Base-by-base conservation (phyloP, 106 monocot genomes). In the Dendrobium officinale region DNA sequence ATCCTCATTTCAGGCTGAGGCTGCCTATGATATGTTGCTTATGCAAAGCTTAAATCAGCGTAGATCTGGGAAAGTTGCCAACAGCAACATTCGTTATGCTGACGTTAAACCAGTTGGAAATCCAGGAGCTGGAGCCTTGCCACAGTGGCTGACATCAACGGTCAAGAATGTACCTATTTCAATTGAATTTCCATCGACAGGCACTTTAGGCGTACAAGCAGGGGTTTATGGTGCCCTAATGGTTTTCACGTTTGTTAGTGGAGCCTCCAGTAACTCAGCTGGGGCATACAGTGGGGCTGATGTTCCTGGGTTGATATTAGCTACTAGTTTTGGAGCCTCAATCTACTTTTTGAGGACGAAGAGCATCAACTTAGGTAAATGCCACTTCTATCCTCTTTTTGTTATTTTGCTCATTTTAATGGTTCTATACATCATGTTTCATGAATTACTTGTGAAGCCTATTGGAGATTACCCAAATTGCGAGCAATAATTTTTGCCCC, bases 1-100 rank as follows among this genome's bases (percentile, higher is more conserved):
- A 76, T 47, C 48, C 26, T 49, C 76, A 48, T 79, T 88, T 88
- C 88, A 98, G 98, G 84, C 93, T 64, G 98, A 99, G 82, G 85
- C 95, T 80, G 98, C 98, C 83, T 99, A 99, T 85, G 98, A 99
- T 77, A 99, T 91, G 86, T 78, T 99, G 85, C 95, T 99, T 64
- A 95, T 99, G 98, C 86, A 95, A 79, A 95, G 98, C 33, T 85
- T 99, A 70, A 87, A 81, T 66, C 92, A 87, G 78, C 84, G 98
- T 10, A 88, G 91, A 54, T 89, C 98, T 44, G 98, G 98, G 10
- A 99, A 99, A 86, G 98, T 95, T 85, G 88, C 85, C 47, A 87
- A 79, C 54, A 91, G 81, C 45, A 84, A 81, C 68, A 89, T 99
- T 77, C 92, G 92, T 10, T 99, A 90, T 88, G 98, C 98, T 84